These are phyloP conservation scores for Pisolithus thermaeus DNA, from an alignment of 1,284 basidiomycete species.

Conservation along the genomic window DNA sequence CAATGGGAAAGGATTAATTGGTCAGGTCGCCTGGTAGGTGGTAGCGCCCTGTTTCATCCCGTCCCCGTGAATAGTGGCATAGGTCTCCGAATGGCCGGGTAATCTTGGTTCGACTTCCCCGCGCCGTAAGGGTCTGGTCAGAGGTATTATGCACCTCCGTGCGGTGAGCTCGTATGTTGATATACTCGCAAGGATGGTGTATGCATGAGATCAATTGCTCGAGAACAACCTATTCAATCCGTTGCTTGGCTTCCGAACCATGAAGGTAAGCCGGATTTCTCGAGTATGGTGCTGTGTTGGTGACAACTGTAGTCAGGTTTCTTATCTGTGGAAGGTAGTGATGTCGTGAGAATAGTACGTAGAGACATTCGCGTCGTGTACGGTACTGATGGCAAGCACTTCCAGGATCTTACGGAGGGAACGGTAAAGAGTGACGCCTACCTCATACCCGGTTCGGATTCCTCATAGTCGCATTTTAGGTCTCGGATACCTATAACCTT, in stretches of 20 bases:
- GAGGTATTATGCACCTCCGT: no score
- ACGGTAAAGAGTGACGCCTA: no score
- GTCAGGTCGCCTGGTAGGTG: conserved; percentile 72
- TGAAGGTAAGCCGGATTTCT: conserved; percentile 41
- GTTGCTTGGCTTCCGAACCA: conserved; percentile 62
- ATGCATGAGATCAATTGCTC: conserved; percentile 58
- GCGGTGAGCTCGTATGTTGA: no score
- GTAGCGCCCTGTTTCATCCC: conserved; percentile 26
- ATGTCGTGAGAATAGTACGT: not conserved
- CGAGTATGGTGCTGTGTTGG: not conserved
- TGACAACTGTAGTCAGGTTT: not conserved
- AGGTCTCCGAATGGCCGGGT: conserved; percentile 58
- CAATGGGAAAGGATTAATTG: conserved; percentile 47
- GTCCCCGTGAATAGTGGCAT: not conserved
- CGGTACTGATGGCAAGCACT: not conserved
- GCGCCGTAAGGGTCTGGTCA: conserved; percentile 65
- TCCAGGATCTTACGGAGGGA: no score
- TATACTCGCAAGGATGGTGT: conserved; percentile 47
- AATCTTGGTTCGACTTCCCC: conserved; percentile 54
- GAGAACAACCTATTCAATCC: conserved; percentile 49
- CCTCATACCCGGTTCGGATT: no score
- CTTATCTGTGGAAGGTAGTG: not conserved
- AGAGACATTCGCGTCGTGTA: no score
- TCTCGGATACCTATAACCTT: conserved; percentile 51
- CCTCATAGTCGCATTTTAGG: conserved; percentile 20